phyloP scores from a whole-genome alignment of 345 rosid species.

The Eucalyptus erythrocorys region DNA sequence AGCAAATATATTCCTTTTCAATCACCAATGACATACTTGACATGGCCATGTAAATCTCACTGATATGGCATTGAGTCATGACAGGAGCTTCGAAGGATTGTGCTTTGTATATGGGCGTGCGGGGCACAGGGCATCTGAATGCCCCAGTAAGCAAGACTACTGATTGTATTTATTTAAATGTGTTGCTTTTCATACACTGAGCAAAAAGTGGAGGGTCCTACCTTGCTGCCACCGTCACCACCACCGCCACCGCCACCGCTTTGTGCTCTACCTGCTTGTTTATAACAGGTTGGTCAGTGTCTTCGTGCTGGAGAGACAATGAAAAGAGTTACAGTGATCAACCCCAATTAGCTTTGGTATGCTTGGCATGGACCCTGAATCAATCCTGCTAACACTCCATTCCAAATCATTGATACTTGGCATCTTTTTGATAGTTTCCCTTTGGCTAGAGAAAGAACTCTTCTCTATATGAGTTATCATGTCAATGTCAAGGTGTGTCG shows the following conservation, averaged over 20 bases:
- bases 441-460: background rate
- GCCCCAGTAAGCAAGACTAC: conserved; percentile 44
- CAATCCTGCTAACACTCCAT: background rate
- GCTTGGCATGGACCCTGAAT: background rate
- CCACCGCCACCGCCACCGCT: background rate
- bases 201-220: background rate
- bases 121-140: conserved; percentile 89
- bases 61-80: background rate
- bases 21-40: background rate
- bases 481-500: background rate
- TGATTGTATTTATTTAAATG: background rate
- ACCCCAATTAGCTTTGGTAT: background rate
- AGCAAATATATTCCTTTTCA: background rate
- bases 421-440: background rate
- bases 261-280: background rate
- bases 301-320: background rate
- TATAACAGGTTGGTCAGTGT: background rate
- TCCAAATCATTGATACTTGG: background rate
- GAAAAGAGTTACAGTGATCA: background rate
- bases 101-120: conserved; percentile 71
- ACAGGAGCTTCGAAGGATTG: conserved; percentile 67
- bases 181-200: background rate
- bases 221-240: accelerated
- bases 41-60: background rate
- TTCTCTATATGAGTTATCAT: background rate